A percentile compares a stretch with the other conserved stretches of the same genome.
Evolutionary conservation across 2,329 filamentous ascomycete genomes (phyloP).

Genomic region (Neodidymelliopsis sp.): DNA sequence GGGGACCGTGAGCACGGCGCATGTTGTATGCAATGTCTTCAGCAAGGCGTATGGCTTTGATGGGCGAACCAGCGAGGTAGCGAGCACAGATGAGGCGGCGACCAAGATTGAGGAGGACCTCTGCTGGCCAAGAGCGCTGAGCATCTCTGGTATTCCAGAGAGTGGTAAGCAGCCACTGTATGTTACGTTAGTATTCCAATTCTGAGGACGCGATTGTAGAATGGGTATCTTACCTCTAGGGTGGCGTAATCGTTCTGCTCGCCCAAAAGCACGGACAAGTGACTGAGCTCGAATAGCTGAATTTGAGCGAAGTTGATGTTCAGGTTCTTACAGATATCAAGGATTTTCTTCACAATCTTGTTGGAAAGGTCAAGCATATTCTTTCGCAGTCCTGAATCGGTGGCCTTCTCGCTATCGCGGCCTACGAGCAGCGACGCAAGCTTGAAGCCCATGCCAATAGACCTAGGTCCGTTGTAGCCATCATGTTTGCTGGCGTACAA

Average conservation of each 20-base stretch:
- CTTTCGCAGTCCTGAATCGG: conserved; percentile 47
- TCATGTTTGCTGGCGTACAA: conserved; percentile 41
- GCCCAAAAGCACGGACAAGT: conserved; percentile 53
- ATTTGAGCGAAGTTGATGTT: conserved; percentile 56
- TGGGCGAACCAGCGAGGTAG: conserved; percentile 57
- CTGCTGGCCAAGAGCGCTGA: conserved; percentile 43
- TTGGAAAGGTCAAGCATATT: conserved; percentile 52
- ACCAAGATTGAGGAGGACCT: conserved; percentile 60
- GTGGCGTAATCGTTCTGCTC: conserved; percentile 56
- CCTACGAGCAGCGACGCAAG: conserved; percentile 45
- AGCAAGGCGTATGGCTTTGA: conserved; percentile 53
- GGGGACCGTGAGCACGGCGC: conserved; percentile 60
- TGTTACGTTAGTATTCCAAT: conserved; percentile 11
- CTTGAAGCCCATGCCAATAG: conserved; percentile 50
- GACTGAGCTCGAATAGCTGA: conserved; percentile 52
- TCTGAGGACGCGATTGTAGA: not conserved
- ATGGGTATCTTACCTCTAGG: conserved; percentile 37
- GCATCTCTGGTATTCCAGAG: conserved; percentile 48
- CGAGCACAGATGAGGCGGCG: conserved; percentile 61
- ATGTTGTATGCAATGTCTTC: conserved; percentile 65
- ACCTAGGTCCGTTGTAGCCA: conserved; percentile 41
- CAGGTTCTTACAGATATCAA: conserved; percentile 50
- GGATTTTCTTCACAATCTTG: conserved; percentile 52
- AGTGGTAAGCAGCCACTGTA: conserved; percentile 43
- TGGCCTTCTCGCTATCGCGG: conserved; percentile 35